Conservation (phyloP, 257 asterid genomes). For the Lycium barbarum region DNA sequence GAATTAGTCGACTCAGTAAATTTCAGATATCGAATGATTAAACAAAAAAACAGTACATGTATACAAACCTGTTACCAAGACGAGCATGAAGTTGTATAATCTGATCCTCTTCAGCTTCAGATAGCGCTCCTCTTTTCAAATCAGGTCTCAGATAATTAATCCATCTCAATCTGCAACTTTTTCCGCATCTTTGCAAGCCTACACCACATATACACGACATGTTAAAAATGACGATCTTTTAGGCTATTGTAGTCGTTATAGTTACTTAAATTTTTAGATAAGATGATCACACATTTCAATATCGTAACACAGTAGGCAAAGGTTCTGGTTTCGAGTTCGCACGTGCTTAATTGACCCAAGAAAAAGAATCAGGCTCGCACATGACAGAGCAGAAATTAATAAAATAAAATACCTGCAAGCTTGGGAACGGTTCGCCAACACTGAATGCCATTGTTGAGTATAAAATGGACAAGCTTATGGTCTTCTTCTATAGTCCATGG, state of each 20-base stretch:
- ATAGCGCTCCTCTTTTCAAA: slow-evolving; percentile 61
- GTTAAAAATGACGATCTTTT: neutral
- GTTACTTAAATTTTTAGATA: neutral
- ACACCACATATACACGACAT: neutral
- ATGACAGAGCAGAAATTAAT: neutral
- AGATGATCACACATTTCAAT: neutral
- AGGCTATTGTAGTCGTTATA: neutral
- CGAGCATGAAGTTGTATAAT: slow-evolving; percentile 73
- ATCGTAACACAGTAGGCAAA: neutral
- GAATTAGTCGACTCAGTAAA: neutral
- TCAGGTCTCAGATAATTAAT: slow-evolving; percentile 72
- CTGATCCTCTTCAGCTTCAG: slow-evolving; percentile 65
- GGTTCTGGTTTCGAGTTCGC: neutral
- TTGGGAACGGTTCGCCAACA: slow-evolving; percentile 74
- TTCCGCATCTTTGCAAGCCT: slow-evolving; percentile 71
- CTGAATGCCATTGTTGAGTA: slow-evolving; percentile 64
- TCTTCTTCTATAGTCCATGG: slow-evolving; percentile 83
- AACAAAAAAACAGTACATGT: neutral
- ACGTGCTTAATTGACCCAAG: neutral
- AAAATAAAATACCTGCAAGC: slow-evolving; percentile 59
- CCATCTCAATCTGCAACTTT: slow-evolving; percentile 74
- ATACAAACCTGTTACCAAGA: slow-evolving; percentile 71
- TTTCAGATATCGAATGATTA: neutral
- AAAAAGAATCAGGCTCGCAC: neutral
- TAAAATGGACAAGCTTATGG: slow-evolving; percentile 57